Base-by-base conservation (phyloP, 1,139 yeast genomes). In the Sugiyamaella japonica region DNA sequence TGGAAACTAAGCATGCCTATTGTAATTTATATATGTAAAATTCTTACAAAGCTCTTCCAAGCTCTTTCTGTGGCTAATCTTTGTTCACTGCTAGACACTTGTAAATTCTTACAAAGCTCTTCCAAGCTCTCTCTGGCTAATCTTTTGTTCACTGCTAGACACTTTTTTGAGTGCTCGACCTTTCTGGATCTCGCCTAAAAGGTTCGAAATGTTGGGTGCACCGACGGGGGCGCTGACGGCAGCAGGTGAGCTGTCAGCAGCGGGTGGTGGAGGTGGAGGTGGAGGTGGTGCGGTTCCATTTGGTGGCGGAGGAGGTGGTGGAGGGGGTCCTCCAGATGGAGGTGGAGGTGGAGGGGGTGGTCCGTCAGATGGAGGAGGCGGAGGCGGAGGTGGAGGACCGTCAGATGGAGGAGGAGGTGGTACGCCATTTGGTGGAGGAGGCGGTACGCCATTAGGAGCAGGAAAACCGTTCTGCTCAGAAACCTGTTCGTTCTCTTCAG, bases 171-270 rank as follows among this genome's bases (percentile, higher is more conserved):
- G 74, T 1, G 77, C 56, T 51, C 67, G 73, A 20, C 86, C 86
- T 2, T 76, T 77, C n/a, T 76, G 76, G 56, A 82, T 82, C 63
- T 82, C 84, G 7, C 83, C 83, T 47, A 82, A 72, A 43, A 82
- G 72, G 0, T 82, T 81, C 20, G 75, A 69, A 43, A 80, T 72
- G 54, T 73, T 70, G 4, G 78, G 75, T 1, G 72, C 67, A 0
- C 74, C 76, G 10, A 75, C 70, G 3, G 76, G 72, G 4, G 73
- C 64, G 7, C 71, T 66, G 4, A 60, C 55, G 34, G 34, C 34
- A 29, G 34, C 8, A 29, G 25, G 25, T 40, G 59, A 55, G n/a
- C 69, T 63, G 10, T 70, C 67, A 12, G 66, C 56, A 2, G 68
- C 61, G 6, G 65, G 61, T n/a, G 73, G 66, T 12, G 74, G n/a